Evolutionary conservation across 208 protist species (phyloP), one percentile per base, ranked within the genome.

Genomic region (Acanthamoeba quina): DNA sequence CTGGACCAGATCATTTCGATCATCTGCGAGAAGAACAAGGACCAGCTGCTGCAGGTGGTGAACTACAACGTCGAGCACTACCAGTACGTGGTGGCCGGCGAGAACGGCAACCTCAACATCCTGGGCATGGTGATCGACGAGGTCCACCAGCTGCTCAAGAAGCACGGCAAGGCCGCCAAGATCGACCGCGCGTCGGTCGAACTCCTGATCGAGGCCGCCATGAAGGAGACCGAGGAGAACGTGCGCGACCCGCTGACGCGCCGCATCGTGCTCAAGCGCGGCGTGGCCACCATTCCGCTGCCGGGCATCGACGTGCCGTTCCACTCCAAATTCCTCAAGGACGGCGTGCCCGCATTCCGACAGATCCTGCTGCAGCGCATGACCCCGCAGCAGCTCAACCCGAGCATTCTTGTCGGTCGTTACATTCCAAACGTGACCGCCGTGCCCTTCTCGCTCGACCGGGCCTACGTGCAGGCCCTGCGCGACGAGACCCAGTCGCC

Each of bases 241-340:
- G 52, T 64, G 47, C 52, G 70, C 49, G 90, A 80, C 29, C 70
- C 90, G 49, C 34, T 70, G 5, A 85, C 66, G n/a, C 70, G 90
- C n/a, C 64, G 66, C 29, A 94, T 97, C 19, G 29, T 44, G 52
- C 92, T 98, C 31, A 49, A 66, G 58, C 94, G 97, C 41, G 97
- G 96, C 49, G 49, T 94, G n/a, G 96, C 96, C 34, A 97, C 97
- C 15, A 97, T 98, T 49, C 97, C 97, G 56, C 96, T 98, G 7
- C 94, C 95, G 9, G 97, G 97, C 64, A 98, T 98, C 94, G 97
- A 98, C 94, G 97, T 98, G n/a, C 97, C 97, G 0, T 98, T 98
- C 97, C 97, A 98, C 95, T 98, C 96, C 15, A 56, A 44, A 19
- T 96, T 98, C 58, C 92, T 98, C 37, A 93, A 95, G 29, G 66